Evolutionary conservation across 129 eudicot species (phyloP), one percentile per base, ranked within the genome.

Genomic region (Centaurea solstitialis): DNA sequence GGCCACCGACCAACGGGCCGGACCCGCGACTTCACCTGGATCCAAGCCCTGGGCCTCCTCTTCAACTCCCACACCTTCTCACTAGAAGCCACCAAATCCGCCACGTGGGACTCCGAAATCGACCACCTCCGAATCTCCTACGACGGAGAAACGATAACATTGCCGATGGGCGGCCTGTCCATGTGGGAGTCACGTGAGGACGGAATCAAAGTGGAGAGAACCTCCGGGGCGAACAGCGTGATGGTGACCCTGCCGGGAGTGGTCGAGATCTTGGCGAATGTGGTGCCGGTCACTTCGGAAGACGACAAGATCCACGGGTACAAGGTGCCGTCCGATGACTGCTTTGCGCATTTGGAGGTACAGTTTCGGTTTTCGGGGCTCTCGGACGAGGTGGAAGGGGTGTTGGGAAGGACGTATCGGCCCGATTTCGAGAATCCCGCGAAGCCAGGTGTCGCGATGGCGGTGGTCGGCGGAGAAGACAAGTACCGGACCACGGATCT

Each of bases 1-100:
- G 95, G 95, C 24, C 87, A 77, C 57, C 80, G 91, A 1, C 97
- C 97, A 2, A 75, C 79, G 4, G 93, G 94, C 20, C 66, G 93
- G 40, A 22, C 87, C 21, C 74, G 94, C 17, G 94, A 90, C 85
- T 92, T 78, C 89, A 92, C 97, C 2, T 92, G 97, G 97, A 87
- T 92, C 73, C 94, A 92, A 83, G 91, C 94, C 33, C 26, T 92
- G 13, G 94, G 94, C 1, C 75, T 92, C 79, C 81, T 90, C 50
- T 88, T 86, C 68, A 76, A 70, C 33, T 80, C 88, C n/a, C 93
- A 90, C 70, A 73, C 50, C 13, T 87, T 92, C 87, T 78, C 93
- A 3, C 33, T 92, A 8, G 93, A 88, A 76, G 94, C 94, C 23
- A 88, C 88, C 45, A 85, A 79, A 72, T 84, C 91, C 9, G 83